phyloP scores from a whole-genome alignment of 345 rosid species.

The Aquilaria sinensis region DNA sequence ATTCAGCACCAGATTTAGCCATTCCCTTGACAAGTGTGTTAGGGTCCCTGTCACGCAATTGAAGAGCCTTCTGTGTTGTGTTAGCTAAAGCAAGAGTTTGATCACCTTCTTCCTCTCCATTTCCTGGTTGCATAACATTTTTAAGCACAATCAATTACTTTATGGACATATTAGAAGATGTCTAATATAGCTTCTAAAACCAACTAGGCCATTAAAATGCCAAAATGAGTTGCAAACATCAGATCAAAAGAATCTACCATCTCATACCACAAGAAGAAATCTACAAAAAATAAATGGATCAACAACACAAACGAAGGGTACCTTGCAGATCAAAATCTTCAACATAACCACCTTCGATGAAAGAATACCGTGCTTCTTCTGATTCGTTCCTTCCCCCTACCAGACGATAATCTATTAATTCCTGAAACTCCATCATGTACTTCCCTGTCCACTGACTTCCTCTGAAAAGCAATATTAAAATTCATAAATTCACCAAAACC shows the following conservation, averaged over 20 bases:
- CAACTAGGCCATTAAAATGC: not conserved
- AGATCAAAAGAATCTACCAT: not conserved
- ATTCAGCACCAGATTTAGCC: conserved; percentile 77
- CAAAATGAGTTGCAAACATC: not conserved
- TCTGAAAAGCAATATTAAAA: conserved; percentile 28
- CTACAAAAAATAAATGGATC: not conserved
- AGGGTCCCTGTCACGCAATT: conserved; percentile 38
- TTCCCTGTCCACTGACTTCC: conserved; percentile 92
- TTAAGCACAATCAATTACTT: not conserved
- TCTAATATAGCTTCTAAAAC: not conserved
- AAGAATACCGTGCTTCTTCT: conserved; percentile 87
- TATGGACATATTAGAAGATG: no score
- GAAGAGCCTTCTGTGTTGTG: conserved; percentile 60
- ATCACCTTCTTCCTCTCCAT: conserved; percentile 25
- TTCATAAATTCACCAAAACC: no score
- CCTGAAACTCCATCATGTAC: conserved; percentile 70
- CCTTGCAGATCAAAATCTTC: conserved; percentile 54
- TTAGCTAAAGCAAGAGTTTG: conserved; percentile 58
- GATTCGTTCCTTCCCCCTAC: conserved; percentile 30
- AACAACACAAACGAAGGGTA: conserved; percentile 10
- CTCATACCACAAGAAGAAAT: not conserved
- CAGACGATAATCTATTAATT: conserved; percentile 45
- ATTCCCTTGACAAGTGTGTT: conserved; percentile 39
- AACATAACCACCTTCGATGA: conserved; percentile 74
- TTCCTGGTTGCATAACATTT: conserved; percentile 23